These are phyloP conservation scores for Amanita molliuscula DNA, from an alignment of 768 basidiomycete species.

Conservation along the genomic window DNA sequence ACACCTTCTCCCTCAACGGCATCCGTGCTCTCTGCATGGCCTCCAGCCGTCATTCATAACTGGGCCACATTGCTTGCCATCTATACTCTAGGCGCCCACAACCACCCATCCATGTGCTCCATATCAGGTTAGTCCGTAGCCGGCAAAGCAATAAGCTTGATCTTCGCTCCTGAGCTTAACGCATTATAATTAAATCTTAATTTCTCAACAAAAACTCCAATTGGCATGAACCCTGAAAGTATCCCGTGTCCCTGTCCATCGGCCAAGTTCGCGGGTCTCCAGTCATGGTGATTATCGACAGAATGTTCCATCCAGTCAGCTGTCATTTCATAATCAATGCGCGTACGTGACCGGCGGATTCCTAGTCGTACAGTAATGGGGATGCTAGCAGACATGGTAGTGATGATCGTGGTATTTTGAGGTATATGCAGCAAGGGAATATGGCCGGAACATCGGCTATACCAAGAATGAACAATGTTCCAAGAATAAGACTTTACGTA, in stretches of 20 bases:
- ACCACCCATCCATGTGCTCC: neutral
- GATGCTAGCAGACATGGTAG: neutral
- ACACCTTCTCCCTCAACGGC: neutral
- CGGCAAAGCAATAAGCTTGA: constrained; percentile 2
- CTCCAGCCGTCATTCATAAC: neutral
- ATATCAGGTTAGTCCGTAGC: neutral
- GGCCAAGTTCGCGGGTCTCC: neutral
- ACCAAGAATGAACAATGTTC: constrained; percentile 6
- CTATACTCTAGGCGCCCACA: neutral
- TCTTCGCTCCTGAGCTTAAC: constrained; percentile 6
- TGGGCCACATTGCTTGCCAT: neutral
- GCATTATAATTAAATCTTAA: constrained; percentile 5
- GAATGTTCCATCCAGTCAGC: neutral
- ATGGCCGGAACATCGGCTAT: constrained; percentile 4
- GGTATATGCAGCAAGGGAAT: constrained; percentile 6
- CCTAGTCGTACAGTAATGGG: neutral
- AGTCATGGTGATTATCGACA: neutral
- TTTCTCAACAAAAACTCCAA: neutral
- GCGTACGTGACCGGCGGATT: neutral
- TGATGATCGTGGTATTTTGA: constrained; percentile 1
- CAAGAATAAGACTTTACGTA: constrained; percentile 6
- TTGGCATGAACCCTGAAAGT: constrained; percentile 4
- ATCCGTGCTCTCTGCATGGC: neutral
- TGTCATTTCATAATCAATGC: neutral
- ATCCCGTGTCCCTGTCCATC: neutral